These are phyloP conservation scores for Fragaria nilgerrensis DNA, from an alignment of 306 rosid genomes.

Conservation along the genomic window DNA sequence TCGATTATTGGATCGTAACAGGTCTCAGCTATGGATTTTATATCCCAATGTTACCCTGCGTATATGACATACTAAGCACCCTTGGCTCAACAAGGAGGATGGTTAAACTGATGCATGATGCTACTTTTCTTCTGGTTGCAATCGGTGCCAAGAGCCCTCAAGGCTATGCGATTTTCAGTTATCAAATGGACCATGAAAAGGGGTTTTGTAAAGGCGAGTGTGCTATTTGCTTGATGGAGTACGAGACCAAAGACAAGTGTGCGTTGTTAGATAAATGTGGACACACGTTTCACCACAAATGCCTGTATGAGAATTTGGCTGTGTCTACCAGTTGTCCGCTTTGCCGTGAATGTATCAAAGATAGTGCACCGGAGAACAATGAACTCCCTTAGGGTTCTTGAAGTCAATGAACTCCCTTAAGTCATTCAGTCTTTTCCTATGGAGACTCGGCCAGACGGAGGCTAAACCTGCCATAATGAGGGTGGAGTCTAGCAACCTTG, in stretches of 20 bases:
- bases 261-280: not conserved
- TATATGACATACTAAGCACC: too few species aligned
- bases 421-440: too few species aligned
- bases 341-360: not conserved
- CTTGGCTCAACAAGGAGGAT: too few species aligned
- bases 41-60: too few species aligned
- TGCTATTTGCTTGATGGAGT: slow-evolving; percentile 1
- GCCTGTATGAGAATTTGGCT: not conserved
- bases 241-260: not conserved
- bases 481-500: too few species aligned
- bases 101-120: too few species aligned
- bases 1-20: too few species aligned
- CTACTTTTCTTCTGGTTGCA: too few species aligned
- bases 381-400: not conserved
- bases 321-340: not conserved
- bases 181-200: not conserved
- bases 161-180: not conserved
- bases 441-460: too few species aligned
- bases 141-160: not conserved
- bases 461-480: too few species aligned
- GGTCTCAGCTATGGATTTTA: too few species aligned
- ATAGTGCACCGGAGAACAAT: not conserved
- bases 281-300: not conserved
- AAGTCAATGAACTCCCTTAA: too few species aligned
- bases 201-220: not conserved